Conservation (phyloP, 2,329 filamentous ascomycete species). For the Monilinia vaccinii-corymbosi region DNA sequence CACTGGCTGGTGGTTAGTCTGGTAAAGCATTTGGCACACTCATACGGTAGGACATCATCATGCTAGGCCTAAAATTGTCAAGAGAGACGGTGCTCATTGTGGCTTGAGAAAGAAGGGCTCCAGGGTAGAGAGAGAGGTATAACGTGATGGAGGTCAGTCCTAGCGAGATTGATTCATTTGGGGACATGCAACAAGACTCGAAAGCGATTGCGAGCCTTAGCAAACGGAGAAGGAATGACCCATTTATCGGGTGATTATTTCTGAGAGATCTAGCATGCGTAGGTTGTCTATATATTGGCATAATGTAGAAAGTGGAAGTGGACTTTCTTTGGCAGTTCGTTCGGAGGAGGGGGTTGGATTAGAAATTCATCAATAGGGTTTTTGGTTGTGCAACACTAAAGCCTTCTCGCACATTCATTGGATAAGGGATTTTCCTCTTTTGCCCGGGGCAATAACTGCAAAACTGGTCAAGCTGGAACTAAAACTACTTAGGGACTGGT, state of each 20-base stretch:
- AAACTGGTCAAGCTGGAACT: neutral
- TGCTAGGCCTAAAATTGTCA: neutral
- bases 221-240: neutral
- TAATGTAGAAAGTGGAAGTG: neutral
- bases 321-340: neutral
- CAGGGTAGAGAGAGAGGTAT: neutral
- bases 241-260: constrained; percentile 10
- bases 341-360: neutral
- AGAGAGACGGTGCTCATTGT: constrained; percentile 3
- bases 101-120: neutral
- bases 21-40: neutral
- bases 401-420: neutral
- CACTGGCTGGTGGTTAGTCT: neutral
- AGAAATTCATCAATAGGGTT: neutral
- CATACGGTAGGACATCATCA: neutral
- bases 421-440: constrained; percentile 5
- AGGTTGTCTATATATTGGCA: constrained; percentile 7
- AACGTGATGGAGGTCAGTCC: constrained; percentile 1
- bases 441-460: neutral
- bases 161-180: constrained; percentile 1
- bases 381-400: constrained; percentile 5
- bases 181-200: neutral
- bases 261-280: constrained; percentile 7
- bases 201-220: neutral
- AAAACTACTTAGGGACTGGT: neutral